phyloP scores from a whole-genome alignment of 1,284 basidiomycete genomes.

The Naganishia albida region DNA sequence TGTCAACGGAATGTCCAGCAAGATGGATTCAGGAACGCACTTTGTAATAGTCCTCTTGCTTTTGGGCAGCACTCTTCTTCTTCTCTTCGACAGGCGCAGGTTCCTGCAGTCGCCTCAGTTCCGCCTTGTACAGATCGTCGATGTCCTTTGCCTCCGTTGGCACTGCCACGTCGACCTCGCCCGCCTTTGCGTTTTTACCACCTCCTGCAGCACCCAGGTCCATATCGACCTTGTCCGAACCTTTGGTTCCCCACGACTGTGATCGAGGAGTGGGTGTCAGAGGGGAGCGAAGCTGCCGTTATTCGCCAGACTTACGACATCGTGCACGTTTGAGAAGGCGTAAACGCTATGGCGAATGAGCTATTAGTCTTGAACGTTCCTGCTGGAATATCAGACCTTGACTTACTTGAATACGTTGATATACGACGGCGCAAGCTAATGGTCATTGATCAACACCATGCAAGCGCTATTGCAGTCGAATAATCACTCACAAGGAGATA shows the following conservation, averaged over 20 bases:
- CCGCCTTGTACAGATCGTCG: conserved; percentile 80
- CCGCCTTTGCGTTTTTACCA: conserved; percentile 52
- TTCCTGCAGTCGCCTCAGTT: conserved; percentile 68
- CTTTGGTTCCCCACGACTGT: conserved; percentile 78
- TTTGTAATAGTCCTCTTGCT: conserved; percentile 84
- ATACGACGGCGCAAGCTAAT: conserved; percentile 72
- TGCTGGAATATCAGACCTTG: background rate
- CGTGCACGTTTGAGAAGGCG: conserved; percentile 78
- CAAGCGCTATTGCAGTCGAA: background rate
- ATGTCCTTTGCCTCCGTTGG: conserved; percentile 82
- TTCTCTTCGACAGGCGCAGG: conserved; percentile 21
- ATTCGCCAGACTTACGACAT: conserved; percentile 54
- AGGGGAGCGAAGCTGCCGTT: conserved; percentile 11
- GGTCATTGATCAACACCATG: background rate
- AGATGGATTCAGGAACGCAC: conserved; percentile 24
- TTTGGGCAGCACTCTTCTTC: conserved; percentile 57
- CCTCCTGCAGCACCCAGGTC: conserved; percentile 76
- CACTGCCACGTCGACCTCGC: conserved; percentile 76
- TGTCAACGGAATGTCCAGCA: background rate
- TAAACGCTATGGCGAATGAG: conserved; percentile 49
- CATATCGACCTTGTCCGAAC: conserved; percentile 79
- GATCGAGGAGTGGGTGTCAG: conserved; percentile 21
- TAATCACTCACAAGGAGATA: conserved; percentile 69
- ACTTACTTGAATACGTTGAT: conserved; percentile 85
- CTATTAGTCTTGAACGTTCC: background rate